Conservation (phyloP, 495 filamentous ascomycete species). For the Geoglossum glabrum region DNA sequence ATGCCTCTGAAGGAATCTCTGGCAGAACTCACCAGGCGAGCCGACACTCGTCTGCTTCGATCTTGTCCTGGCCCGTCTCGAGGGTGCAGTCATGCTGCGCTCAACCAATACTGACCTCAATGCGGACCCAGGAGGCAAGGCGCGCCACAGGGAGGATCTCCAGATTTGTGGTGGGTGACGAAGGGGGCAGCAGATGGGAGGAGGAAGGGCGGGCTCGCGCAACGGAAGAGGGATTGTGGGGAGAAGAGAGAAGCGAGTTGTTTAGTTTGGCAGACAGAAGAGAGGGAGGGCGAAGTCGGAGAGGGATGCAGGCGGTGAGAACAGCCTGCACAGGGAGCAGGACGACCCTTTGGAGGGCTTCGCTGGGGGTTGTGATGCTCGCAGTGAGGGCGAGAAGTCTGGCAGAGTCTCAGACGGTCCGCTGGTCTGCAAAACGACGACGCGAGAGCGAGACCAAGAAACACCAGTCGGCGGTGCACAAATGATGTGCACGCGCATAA, state of each 20-base stretch:
- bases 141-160: neutral
- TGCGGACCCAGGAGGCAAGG: neutral
- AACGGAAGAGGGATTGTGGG: neutral
- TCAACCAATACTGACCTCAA: neutral
- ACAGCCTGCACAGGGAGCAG: neutral
- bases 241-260: neutral
- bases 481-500: neutral
- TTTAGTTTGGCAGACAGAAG: neutral
- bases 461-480: neutral
- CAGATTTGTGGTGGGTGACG: neutral
- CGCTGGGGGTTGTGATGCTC: neutral
- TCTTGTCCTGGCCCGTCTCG: slow-evolving; percentile 2
- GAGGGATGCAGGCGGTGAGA: neutral
- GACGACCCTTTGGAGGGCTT: neutral
- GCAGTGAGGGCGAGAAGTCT: neutral
- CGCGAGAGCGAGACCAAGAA: neutral
- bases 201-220: neutral
- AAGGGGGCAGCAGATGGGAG: neutral
- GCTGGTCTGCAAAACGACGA: neutral
- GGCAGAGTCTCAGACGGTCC: neutral
- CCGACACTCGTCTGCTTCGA: slow-evolving; percentile 5
- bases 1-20: neutral
- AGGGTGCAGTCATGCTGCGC: slow-evolving; percentile 5
- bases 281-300: neutral
- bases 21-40: neutral